phyloP scores from a whole-genome alignment of 768 basidiomycete species.

The Cystofilobasidium ferigula region DNA sequence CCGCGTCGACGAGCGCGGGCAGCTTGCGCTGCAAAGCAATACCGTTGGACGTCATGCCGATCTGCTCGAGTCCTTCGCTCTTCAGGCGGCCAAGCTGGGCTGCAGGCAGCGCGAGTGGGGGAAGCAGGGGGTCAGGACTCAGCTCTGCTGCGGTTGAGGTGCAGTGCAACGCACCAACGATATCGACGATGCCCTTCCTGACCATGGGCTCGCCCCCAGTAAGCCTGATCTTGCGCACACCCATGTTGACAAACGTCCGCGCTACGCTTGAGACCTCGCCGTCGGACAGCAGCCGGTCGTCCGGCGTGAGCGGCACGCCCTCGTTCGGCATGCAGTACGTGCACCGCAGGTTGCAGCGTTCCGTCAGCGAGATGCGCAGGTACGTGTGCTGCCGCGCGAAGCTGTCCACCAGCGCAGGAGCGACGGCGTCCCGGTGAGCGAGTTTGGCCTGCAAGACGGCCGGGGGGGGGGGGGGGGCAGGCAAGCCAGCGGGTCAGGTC shows the following conservation, averaged over 20 bases:
- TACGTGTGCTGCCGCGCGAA: conserved; percentile 66
- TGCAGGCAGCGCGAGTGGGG: conserved; percentile 33
- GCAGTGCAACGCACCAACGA: conserved; percentile 49
- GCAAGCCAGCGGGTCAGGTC: too few relatives aligned
- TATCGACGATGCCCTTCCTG: conserved; percentile 57
- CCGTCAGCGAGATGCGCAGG: conserved; percentile 76
- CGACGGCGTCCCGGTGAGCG: background rate
- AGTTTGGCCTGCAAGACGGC: background rate
- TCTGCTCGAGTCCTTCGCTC: conserved; percentile 53
- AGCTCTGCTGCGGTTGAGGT: background rate
- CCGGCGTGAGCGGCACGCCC: conserved; percentile 64
- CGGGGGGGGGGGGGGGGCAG: too few relatives aligned
- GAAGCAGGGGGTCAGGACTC: background rate
- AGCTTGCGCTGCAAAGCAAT: conserved; percentile 59
- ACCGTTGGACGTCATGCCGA: conserved; percentile 81
- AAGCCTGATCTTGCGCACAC: conserved; percentile 74
- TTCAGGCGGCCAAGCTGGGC: conserved; percentile 56
- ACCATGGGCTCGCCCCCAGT: conserved; percentile 84
- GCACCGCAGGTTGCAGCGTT: conserved; percentile 77
- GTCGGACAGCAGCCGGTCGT: conserved; percentile 57
- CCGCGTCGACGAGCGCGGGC: conserved; percentile 55
- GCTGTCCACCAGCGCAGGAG: conserved; percentile 47
- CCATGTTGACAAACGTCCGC: conserved; percentile 62
- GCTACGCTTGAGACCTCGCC: conserved; percentile 65
- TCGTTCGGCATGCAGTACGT: conserved; percentile 86